Percentiles rank a stretch among this genome's conserved stretches.
Conservation (phyloP, 306 rosid genomes). For the Cucurbita pepo region DNA sequence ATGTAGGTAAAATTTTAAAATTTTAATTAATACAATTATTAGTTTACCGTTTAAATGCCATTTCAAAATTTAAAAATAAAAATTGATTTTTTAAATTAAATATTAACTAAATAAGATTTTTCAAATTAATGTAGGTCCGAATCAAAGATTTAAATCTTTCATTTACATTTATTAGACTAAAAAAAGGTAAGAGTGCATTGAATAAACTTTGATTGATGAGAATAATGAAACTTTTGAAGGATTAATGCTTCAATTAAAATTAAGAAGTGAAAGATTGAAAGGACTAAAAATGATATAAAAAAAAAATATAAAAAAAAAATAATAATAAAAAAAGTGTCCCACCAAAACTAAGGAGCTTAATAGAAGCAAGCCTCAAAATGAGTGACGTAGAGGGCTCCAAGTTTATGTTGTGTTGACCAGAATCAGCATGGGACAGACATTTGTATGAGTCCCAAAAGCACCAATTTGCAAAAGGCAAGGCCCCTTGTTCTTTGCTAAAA, state of each 20-base stretch:
- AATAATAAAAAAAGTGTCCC: no score
- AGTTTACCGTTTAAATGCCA: no score
- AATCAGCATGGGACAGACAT: neutral
- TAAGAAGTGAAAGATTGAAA: neutral
- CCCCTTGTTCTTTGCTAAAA: neutral
- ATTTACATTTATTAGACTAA: neutral
- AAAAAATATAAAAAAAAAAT: no score
- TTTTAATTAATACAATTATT: no score
- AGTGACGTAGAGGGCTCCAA: conserved; percentile 2
- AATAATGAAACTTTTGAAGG: neutral
- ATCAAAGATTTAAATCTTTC: no score
- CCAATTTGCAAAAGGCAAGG: neutral
- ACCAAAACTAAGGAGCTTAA: neutral
- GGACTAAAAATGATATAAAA: no score
- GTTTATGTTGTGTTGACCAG: neutral
- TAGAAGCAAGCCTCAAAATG: neutral
- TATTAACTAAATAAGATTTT: no score
- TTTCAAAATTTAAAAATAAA: no score
- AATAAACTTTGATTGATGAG: neutral
- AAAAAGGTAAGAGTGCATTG: neutral
- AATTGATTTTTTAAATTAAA: no score
- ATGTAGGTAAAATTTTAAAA: no score
- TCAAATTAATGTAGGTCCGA: no score
- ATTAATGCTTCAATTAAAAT: neutral
- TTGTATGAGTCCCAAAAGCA: neutral